These are phyloP conservation scores for Kluyveromyces wickerhamii DNA, from an alignment of 805 yeast genomes.

Conservation along the genomic window DNA sequence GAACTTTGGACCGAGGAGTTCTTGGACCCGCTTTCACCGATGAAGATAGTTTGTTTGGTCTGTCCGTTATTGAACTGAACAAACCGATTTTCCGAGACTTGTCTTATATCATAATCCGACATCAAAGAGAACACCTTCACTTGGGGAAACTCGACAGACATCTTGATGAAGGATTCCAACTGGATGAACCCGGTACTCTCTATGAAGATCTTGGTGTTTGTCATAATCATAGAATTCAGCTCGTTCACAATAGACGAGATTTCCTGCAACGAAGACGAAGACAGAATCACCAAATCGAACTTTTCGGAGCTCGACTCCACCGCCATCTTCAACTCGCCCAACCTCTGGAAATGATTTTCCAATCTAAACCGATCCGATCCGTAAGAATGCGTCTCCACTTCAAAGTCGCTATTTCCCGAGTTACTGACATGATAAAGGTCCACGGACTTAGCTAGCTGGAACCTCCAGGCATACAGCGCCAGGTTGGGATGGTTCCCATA, in stretches of 20 bases:
- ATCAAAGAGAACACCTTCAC: constrained; percentile 46
- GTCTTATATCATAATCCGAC: constrained; percentile 52
- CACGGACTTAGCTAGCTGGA: constrained; percentile 30
- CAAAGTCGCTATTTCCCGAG: constrained; percentile 17
- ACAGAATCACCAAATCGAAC: constrained; percentile 39
- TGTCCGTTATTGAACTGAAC: constrained; percentile 32
- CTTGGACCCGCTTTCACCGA: constrained; percentile 30
- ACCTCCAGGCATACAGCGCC: constrained; percentile 25
- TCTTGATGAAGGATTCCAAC: constrained; percentile 58
- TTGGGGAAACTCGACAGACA: constrained; percentile 33
- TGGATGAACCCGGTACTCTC: constrained; percentile 69
- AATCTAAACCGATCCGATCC: constrained; percentile 22
- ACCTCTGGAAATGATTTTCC: constrained; percentile 23
- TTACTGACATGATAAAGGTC: constrained; percentile 26
- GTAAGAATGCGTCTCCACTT: constrained; percentile 22
- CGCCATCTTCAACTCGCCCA: constrained; percentile 11
- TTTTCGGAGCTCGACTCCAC: constrained; percentile 7
- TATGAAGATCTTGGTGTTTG: constrained; percentile 46
- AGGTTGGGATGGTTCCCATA: constrained; percentile 27
- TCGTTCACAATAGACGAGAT: constrained; percentile 36
- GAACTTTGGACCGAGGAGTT: constrained; percentile 9
- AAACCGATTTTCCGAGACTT: constrained; percentile 26
- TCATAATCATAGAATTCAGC: constrained; percentile 32
- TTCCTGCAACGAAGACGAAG: constrained; percentile 45
- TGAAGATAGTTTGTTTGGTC: constrained; percentile 38